phyloP scores from a whole-genome alignment of 192 early-diverging fungal species.

The Geranomyces michiganensis region DNA sequence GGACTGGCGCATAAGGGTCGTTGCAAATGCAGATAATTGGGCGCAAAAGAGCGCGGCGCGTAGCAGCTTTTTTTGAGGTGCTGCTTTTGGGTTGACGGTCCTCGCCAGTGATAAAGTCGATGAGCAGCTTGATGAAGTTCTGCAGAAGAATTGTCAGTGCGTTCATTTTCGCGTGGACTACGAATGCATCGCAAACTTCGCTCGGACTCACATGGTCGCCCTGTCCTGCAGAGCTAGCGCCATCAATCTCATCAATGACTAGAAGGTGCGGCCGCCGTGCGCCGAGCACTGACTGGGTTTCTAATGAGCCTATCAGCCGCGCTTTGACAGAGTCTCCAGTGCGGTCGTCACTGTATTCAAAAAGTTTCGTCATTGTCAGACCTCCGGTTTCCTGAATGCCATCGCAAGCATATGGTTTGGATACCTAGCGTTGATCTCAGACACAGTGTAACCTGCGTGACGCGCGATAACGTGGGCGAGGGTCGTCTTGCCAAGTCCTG shows the following conservation, averaged over 20 bases:
- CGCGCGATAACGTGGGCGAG: slow-evolving; percentile 89
- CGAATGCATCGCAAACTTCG: background rate
- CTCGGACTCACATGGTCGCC: slow-evolving; percentile 63
- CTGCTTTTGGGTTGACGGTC: background rate
- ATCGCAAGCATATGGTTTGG: too few relatives aligned
- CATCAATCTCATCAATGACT: slow-evolving; percentile 97
- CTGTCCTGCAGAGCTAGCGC: slow-evolving; percentile 67
- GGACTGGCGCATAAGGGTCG: slow-evolving; percentile 87
- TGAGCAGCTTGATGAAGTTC: slow-evolving; percentile 82
- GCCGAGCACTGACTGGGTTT: slow-evolving; percentile 71
- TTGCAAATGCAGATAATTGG: slow-evolving; percentile 99
- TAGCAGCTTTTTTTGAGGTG: slow-evolving; percentile 28
- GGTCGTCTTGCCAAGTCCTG: slow-evolving; percentile 96
- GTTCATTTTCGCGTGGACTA: too few relatives aligned
- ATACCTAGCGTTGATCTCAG: slow-evolving; percentile 87
- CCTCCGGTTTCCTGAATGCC: too few relatives aligned
- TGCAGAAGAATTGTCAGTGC: slow-evolving; percentile 34
- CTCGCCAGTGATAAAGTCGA: slow-evolving; percentile 54
- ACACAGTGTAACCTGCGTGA: slow-evolving; percentile 87
- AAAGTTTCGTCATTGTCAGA: background rate
- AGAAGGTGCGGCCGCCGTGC: slow-evolving; percentile 75
- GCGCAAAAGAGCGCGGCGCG: slow-evolving; percentile 59
- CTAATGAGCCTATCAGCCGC: slow-evolving; percentile 75
- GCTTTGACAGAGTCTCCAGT: slow-evolving; percentile 71
- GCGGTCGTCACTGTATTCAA: slow-evolving; percentile 81